Evolutionary conservation across 306 rosid genomes (phyloP), one percentile per base, ranked within the genome.

Genomic region (Glycyrrhiza uralensis): DNA sequence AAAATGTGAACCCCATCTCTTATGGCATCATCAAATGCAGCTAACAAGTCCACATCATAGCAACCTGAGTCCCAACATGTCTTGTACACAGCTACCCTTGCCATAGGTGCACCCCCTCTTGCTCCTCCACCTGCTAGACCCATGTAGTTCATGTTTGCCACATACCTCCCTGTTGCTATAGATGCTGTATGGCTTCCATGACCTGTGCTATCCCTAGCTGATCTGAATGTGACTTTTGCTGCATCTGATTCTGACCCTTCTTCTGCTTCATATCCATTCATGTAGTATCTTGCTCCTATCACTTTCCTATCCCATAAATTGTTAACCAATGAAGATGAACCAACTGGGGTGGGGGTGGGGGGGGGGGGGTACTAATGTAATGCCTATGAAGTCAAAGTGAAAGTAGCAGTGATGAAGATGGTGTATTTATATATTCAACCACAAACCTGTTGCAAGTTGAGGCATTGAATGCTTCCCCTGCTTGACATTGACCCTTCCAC

Each of bases 161-260:
- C 95, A 45, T 79, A 86, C 22, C 97, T 82, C 17, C 97, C 97
- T 0, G 92, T 81, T n/a, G 97, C 92, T 57, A 84, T 91, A 3
- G 97, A 91, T 2, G 92, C 80, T 45, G 94, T 88, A 60, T 91
- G 97, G 88, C 94, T 91, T 6, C 97, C 97, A 74, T 91, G 97
- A 10, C 97, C 97, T 0, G 85, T 64, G 85, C 94, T 88, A 60
- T 91, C 97, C 85, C 97, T 83, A 18, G 97, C 85, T 13, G 97
- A 91, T 47, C 56, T 91, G 80, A 85, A 91, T n/a, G 87, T 73
- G 20, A 78, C 69, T 66, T 70, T 76, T 71, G 64, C 67, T n/a
- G n/a, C n/a, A n/a, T n/a, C n/a, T n/a, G n/a, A n/a, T 1, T 66
- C 76, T 46, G 87, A 73, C 22, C 72, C 91, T 82, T 86, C 94